A percentile compares a stretch with the other conserved stretches of the same genome.
Evolutionary conservation across 768 basidiomycete genomes (phyloP).

Genomic region (Leccinum truebloodii): DNA sequence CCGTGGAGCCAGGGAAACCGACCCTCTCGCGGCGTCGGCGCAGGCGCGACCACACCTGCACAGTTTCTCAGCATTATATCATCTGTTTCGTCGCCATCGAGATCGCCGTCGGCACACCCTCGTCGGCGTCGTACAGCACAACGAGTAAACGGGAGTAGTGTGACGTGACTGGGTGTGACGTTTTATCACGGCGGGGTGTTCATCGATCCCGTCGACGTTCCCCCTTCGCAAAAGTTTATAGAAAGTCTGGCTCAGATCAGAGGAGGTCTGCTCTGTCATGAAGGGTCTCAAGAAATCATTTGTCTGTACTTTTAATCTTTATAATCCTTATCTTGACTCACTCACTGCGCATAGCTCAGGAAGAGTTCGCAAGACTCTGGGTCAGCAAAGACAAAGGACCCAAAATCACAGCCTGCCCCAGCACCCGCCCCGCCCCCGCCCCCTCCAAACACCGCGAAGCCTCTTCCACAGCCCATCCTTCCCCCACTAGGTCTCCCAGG

Average conservation of each 20-base stretch:
- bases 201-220: conserved; percentile 41
- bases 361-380: conserved; percentile 67
- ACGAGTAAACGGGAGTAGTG: conserved; percentile 9
- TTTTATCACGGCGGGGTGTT: conserved; percentile 34
- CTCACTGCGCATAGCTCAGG: conserved; percentile 49
- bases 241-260: conserved; percentile 10
- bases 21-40: background rate
- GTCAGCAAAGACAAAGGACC: conserved; percentile 69
- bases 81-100: background rate
- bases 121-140: conserved; percentile 9
- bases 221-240: background rate
- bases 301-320: conserved; percentile 38
- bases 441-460: conserved; percentile 64
- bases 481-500: conserved; percentile 38
- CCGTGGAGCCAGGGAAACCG: background rate
- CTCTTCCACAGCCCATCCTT: conserved; percentile 55
- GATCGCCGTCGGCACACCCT: background rate
- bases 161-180: conserved; percentile 35
- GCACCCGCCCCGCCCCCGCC: conserved; percentile 54
- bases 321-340: conserved; percentile 23
- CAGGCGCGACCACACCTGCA: background rate
- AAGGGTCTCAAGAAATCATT: conserved; percentile 85
- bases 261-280: conserved; percentile 40
- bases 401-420: conserved; percentile 46
- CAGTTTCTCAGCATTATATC: background rate